A percentile compares a stretch with the other conserved stretches of the same genome.
These are phyloP conservation scores for Sugiyamaella pinicola DNA, from an alignment of 1,139 yeast species.

Conservation along the genomic window DNA sequence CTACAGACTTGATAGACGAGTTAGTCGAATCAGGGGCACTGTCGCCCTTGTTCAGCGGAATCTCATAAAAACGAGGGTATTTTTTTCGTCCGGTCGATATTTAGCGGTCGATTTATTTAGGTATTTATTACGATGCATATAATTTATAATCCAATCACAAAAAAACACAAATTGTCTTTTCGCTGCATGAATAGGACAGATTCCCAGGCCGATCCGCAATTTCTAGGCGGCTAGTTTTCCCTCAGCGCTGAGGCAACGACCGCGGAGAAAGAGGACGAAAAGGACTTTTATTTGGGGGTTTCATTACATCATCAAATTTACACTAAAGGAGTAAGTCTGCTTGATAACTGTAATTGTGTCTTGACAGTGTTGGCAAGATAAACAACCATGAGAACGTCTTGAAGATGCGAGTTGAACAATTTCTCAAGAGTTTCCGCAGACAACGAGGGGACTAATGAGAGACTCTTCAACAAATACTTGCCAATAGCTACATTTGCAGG, in stretches of 20 bases:
- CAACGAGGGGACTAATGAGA: conserved; percentile 64
- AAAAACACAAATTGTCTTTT: not conserved
- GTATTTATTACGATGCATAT: conserved; percentile 19
- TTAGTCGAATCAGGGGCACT: conserved; percentile 43
- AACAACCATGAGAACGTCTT: conserved; percentile 82
- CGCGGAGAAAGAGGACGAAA: not conserved
- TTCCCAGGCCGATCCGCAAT: too few relatives aligned
- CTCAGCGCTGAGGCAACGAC: not conserved
- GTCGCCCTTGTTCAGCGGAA: conserved; percentile 41
- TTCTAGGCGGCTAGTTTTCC: too few relatives aligned
- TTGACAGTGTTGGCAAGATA: conserved; percentile 82
- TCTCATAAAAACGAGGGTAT: conserved; percentile 24
- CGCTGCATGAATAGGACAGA: not conserved
- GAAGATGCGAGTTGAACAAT: conserved; percentile 71
- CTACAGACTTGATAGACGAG: conserved; percentile 42
- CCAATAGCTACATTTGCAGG: conserved; percentile 56
- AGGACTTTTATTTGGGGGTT: not conserved
- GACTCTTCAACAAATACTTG: conserved; percentile 63
- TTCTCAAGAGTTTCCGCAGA: conserved; percentile 60
- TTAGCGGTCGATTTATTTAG: conserved; percentile 17
- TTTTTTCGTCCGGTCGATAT: not conserved
- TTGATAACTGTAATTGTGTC: conserved; percentile 80
- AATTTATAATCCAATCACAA: conserved; percentile 1
- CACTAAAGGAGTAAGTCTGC: conserved; percentile 64
- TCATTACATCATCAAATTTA: conserved; percentile 26